Base-by-base conservation (phyloP, 2,329 filamentous ascomycete species). In the Trichoderma polysporum region DNA sequence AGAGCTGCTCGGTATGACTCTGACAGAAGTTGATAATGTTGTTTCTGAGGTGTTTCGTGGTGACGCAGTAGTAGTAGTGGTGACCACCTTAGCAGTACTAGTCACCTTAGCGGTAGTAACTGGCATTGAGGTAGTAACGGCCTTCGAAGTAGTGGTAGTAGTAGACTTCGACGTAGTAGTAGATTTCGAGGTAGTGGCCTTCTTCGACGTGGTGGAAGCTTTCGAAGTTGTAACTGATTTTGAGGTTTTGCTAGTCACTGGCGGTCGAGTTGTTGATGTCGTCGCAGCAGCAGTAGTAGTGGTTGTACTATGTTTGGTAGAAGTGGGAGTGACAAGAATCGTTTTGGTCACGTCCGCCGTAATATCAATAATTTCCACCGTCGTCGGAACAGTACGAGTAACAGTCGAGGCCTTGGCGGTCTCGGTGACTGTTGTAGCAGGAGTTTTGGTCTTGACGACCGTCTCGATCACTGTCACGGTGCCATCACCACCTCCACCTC, bases 401-500 rank as follows among this genome's bases (percentile, higher is more conserved):
- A 78, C 67, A 5, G 76, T 78, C 15, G 71, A 58, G 1, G 73
- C 71, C 12, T 73, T 64, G 17, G 67, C 71, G 7, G 75, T 76
- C 39, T 71, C 66, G 4, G 73, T 76, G 64, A 78, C 66, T 2
- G 74, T 78, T 39, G 73, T 59, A 17, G 37, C 29, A 1, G 76
- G 71, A 1, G 73, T 70, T 54, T 72, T 66, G 17, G 74, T 74
- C 65, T 74, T 71, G 33, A 75, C 71, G 15, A 79, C 72, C 3
- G 79, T 80, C 64, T 78, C 70, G 31, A 77, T 73, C 17, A 80
- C 74, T 0, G 78, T 79, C 50, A 79, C 74, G 4, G 72, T 66
- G 2, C 64, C 67, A 39, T 69, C 71, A 62, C 67, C 61, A 29
- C 63, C 66, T 39, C 68, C 67, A 25, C 66, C 53, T 57, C 66